These are phyloP conservation scores for Boletus subparvulus DNA, from an alignment of 768 basidiomycete species.

Conservation along the genomic window DNA sequence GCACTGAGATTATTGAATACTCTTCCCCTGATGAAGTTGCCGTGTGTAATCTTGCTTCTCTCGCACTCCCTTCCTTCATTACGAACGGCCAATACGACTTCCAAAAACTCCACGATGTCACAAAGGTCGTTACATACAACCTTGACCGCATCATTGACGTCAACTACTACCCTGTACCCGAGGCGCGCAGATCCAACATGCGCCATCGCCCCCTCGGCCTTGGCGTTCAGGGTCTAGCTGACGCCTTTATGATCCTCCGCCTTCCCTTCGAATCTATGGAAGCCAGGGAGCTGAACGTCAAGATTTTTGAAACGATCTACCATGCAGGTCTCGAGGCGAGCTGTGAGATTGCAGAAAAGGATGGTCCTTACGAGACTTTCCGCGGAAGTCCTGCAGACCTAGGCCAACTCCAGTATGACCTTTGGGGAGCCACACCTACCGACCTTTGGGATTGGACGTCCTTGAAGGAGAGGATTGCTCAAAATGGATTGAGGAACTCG, in stretches of 20 bases:
- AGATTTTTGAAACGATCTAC: conserved; percentile 99
- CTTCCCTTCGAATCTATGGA: conserved; percentile 92
- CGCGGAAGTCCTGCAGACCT: conserved; percentile 86
- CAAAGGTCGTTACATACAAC: conserved; percentile 91
- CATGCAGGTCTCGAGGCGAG: conserved; percentile 92
- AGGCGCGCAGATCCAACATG: conserved; percentile 91
- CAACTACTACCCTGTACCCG: conserved; percentile 94
- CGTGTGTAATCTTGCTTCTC: conserved; percentile 97
- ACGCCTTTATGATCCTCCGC: conserved; percentile 95
- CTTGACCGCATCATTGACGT: conserved; percentile 92
- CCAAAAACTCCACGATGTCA: conserved; percentile 89
- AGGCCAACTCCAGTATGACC: conserved; percentile 89
- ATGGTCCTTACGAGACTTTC: conserved; percentile 88
- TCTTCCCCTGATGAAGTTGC: conserved; percentile 96
- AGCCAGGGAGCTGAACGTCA: conserved; percentile 84
- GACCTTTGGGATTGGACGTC: conserved; percentile 92
- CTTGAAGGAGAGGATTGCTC: conserved; percentile 83
- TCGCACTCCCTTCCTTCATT: conserved; percentile 93
- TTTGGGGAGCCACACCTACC: conserved; percentile 91
- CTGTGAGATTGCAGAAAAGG: conserved; percentile 74
- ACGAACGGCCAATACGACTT: conserved; percentile 85
- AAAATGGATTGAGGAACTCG: conserved; percentile 85
- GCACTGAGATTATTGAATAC: conserved; percentile 99
- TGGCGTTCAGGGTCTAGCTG: conserved; percentile 97
- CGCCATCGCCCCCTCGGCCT: conserved; percentile 97